Evolutionary conservation across 371 early-diverging fungal genomes (phyloP).

Genomic region (Zychaea mexicana): DNA sequence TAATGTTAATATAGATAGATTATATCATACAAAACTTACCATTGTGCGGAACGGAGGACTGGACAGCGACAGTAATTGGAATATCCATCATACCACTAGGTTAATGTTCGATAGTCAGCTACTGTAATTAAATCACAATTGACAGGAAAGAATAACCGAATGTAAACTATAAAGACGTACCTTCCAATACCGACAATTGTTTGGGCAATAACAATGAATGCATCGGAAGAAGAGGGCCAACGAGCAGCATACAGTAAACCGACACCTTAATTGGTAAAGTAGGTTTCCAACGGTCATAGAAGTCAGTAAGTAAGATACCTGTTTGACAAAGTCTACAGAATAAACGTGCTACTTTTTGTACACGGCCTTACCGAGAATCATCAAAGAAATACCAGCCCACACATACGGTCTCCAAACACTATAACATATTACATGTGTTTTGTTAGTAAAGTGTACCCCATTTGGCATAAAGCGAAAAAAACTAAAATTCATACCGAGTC

Average conservation of each 20-base stretch:
- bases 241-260: background rate
- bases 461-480: too few species aligned
- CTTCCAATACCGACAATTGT: slow-evolving; percentile 38
- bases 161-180: too few species aligned
- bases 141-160: too few species aligned
- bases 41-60: slow-evolving; percentile 35
- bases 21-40: slow-evolving; percentile 18
- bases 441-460: too few species aligned
- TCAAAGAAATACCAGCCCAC: background rate
- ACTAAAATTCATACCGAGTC: slow-evolving; percentile 21
- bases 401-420: slow-evolving; percentile 29
- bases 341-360: too few species aligned
- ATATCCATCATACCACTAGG: slow-evolving; percentile 31
- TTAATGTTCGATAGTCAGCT: too few species aligned
- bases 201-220: slow-evolving; percentile 38
- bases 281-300: too few species aligned
- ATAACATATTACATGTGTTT: too few species aligned
- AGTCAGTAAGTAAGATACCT: too few species aligned
- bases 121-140: too few species aligned
- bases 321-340: too few species aligned
- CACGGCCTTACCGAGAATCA: background rate
- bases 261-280: too few species aligned
- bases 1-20: background rate
- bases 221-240: slow-evolving; percentile 21
- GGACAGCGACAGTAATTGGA: slow-evolving; percentile 35